Base-by-base conservation (phyloP, 2,329 filamentous ascomycete genomes). In the Arthrobotrys entomopaga region DNA sequence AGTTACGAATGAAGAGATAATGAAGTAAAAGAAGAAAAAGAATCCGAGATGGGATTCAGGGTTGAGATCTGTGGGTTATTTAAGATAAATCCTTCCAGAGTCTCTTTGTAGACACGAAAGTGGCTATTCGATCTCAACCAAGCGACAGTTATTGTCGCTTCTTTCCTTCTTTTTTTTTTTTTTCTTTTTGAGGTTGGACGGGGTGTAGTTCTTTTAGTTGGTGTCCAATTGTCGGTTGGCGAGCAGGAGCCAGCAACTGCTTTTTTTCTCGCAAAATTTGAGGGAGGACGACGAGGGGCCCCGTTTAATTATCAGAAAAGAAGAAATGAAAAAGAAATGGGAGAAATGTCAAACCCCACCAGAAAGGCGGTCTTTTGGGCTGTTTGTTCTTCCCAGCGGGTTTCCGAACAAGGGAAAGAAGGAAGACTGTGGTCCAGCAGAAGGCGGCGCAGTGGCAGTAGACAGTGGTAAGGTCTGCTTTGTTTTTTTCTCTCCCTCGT, bases 81-180 rank as follows among this genome's bases (percentile, higher is more conserved):
- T 65, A 65, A 61, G 43, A 64, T 59, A 20, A 56, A 65, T 66
- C 61, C 61, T 73, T 61, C 20, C 50, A 52, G 59, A 63, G 60
- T 73, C 69, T 60, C 52, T 49, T 60, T 61, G 54, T 60, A 73
- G 69, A 73, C 69, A 66, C 54, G 49, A 59, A 16, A 38, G 58
- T 69, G 59, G 57, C 49, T 65, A 22, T 54, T 73, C 56, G 56
- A 66, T 57, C 49, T 34, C 63, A 63, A 57, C 66, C 50, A 57
- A 26, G 22, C 29, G 29, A 34, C 29, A 34, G 29, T 34, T 34
- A 34, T 42, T 59, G 56, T 59, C 56, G 20, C 48, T 65, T 22
- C 42, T 16, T 15, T 7, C 34, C 61, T 69, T 69, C 58, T 67
- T 67, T 66, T 66, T 46, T 19, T 49, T 20, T 34, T 13, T 48